Percentiles rank a stretch among this genome's conserved stretches.
These are phyloP conservation scores for Teratosphaeria zuluensis DNA, from an alignment of 2,329 filamentous ascomycete species.

Conservation along the genomic window DNA sequence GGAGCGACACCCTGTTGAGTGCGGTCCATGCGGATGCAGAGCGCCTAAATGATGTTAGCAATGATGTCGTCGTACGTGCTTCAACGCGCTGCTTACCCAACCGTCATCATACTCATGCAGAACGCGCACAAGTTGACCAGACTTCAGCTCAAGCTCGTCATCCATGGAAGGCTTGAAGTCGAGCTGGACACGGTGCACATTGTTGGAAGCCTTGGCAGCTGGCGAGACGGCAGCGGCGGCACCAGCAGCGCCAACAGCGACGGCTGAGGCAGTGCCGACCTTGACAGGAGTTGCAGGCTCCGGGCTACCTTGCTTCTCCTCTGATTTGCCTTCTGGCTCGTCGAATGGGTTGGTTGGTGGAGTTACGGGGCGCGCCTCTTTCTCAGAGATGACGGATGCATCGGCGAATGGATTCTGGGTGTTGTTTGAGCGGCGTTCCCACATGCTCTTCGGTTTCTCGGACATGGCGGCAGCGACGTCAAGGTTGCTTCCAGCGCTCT, in stretches of 20 bases:
- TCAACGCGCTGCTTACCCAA: conserved; percentile 58
- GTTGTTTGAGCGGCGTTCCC: conserved; percentile 28
- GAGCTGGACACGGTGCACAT: conserved; percentile 86
- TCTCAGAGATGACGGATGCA: conserved; percentile 17
- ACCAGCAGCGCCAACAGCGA: conserved; percentile 32
- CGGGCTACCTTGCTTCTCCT: conserved; percentile 6
- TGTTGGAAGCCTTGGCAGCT: conserved; percentile 36
- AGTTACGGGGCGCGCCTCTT: conserved; percentile 14
- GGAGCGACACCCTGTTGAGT: conserved; percentile 89
- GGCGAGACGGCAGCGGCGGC: conserved; percentile 16
- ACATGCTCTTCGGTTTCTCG: conserved; percentile 24
- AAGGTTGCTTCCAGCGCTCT: conserved; percentile 28
- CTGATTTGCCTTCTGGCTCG: conserved; percentile 13
- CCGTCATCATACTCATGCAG: conserved; percentile 97
- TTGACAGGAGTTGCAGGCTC: conserved; percentile 19
- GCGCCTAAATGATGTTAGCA: conserved; percentile 49
- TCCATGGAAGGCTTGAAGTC: conserved; percentile 90
- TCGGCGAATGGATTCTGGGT: conserved; percentile 30
- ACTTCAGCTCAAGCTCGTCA: conserved; percentile 74
- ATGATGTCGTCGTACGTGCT: not conserved
- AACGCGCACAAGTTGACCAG: conserved; percentile 76
- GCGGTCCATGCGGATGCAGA: conserved; percentile 83
- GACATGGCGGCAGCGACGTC: conserved; percentile 14
- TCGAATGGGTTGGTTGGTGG: conserved; percentile 22
- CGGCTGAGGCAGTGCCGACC: conserved; percentile 24